Base-by-base conservation (phyloP, 805 yeast genomes). In the Schwanniomyces yamadae region DNA sequence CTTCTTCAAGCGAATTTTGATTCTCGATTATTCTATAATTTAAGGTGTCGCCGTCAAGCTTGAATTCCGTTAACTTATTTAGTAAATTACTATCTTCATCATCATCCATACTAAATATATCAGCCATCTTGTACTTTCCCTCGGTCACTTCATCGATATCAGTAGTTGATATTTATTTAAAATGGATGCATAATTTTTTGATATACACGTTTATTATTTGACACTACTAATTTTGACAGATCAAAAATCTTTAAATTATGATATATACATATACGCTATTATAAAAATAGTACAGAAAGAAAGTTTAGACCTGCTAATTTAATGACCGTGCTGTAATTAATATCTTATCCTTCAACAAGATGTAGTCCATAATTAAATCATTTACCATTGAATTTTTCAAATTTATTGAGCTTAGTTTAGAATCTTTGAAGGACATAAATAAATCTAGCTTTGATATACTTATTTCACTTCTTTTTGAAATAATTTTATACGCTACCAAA, bases 31-130 rank as follows among this genome's bases (percentile, higher is more conserved):
- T 47, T 26, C 45, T 37, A 34, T 61, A 60, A 48, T 61, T 61
- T 39, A 59, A 54, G 23, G 42, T 46, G 10, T 34, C 30, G 6
- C 37, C 13, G 5, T 30, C 25, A 15, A 32, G 23, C 14, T 25
- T 25, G 14, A 27, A 19, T 25, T 17, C 22, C 26, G 27, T 30
- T 23, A 33, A 15, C 22, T 34, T 31, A 13, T 7, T 16, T 4
- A 33, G 18, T 29, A 28, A 27, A 5, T 39, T 42, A 20, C 33
- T 28, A 25, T 43, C 54, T 23, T 43, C 54, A 33, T 57, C 57
- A 44, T 58, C 69, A 30, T 63, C 69, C 69, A 63, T 63, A 28
- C 48, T 41, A 36, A 63, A 63, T 11, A 63, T 54, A 24, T 52
- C 66, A 12, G 67, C 45, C 69, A 63, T 63, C 21, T 13, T 16